Evolutionary conservation across 306 rosid genomes (phyloP), one percentile per base, ranked within the genome.

Genomic region (Vigna radiata): DNA sequence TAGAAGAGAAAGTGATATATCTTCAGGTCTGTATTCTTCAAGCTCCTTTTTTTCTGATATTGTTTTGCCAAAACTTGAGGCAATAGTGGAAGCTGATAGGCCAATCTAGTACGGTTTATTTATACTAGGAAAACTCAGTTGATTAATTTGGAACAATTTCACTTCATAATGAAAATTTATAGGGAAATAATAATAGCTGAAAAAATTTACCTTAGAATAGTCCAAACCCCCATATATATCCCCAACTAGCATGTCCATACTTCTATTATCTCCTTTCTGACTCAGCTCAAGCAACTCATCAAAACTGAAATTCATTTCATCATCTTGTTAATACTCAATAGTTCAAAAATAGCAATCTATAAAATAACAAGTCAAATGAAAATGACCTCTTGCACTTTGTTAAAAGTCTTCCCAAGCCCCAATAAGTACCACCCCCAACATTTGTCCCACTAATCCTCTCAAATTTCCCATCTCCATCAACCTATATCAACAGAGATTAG

Each of bases 381-480:
- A 79, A 71, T 80, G 75, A 92, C 98, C 96, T 96, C 75, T 91
- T 92, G 97, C 99, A 92, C 86, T 92, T 96, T 46, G 99, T 96
- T 82, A 96, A 81, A 76, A 96, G 86, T 85, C 88, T 91, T 79
- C 99, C 99, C 89, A 96, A 82, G 39, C 99, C 99, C 98, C 99
- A 96, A 41, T 96, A 96, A 53, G 99, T 96, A 61, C 99, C 99
- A 8, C 99, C 99, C 83, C 99, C 99, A 76, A 96, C 99, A 88
- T 96, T 96, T 81, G 99, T 96, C 56, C 99, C 99, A 83, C 99
- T 96, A 68, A 96, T 85, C 78, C 99, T 87, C 87, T 96, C 89
- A 87, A 89, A 96, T 82, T 89, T 91, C 19, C 99, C 99, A 23
- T 96, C 99, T 58, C 99, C 99, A 68, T 92, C 98, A 87, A 92